Evolutionary conservation across 352 stramenopile species (phyloP), one percentile per base, ranked within the genome.

Genomic region (Halophytophthora batemanensis): DNA sequence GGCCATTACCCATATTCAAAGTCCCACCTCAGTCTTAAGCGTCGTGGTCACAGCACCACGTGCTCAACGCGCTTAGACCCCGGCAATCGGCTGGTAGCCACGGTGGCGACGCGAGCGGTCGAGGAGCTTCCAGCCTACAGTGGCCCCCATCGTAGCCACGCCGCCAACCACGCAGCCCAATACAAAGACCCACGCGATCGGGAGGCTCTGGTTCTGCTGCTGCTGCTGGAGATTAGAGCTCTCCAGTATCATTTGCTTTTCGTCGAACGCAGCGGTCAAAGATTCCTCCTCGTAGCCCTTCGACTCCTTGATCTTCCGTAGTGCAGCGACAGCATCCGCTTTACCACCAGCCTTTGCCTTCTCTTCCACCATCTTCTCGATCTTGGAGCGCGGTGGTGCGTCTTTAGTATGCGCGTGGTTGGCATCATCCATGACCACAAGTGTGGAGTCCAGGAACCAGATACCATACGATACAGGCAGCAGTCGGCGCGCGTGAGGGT

Each of bases 361-460:
- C 13, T 53, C 34, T 34, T 50, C 46, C 0, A 86, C 42, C 12
- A 79, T 35, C 33, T 62, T 45, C 38, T 84, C 66, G 8, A 91
- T 56, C 37, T 67, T 33, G 2, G 66, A 70, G 38, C 80, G 77
- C 1, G 63, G 56, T 2, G 75, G 80, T n/a, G 88, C n/a, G 35
- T 91, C 80, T n/a, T 73, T 60, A 2, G 80, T 87, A 29, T 66
- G 66, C 28, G 61, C 58, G 6, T 36, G 47, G 46, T 82, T 88
- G 14, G 34, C 46, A 6, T 69, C 53, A 36, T 77, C 61, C 15
- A 76, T 57, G 33, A 88, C 45, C 12, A 62, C 52, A 0, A 54
- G 29, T 1, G 80, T 91, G 1, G 82, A 60, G 21, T 91, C 74
- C 13, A 86, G 59, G 47, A 74, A 80, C 80, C 80, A 89, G 53